Evolutionary conservation across 106 monocot genomes (phyloP).

Genomic region (Apostasia ramifera): DNA sequence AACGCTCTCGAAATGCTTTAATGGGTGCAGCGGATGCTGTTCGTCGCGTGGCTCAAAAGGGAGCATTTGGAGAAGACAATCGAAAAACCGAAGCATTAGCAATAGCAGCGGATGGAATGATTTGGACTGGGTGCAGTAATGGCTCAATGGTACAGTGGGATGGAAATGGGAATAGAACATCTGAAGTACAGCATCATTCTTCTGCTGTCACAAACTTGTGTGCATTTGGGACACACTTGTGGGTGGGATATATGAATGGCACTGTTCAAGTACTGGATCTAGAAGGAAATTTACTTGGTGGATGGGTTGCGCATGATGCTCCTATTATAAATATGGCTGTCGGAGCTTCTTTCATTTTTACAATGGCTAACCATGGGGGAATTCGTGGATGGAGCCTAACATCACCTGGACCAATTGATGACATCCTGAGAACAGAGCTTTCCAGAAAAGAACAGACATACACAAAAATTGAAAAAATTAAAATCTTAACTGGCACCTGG

Average conservation of each 20-base stretch:
- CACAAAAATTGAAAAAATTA: conserved; percentile 41
- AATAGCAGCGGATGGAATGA: conserved; percentile 48
- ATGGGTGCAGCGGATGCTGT: conserved; percentile 74
- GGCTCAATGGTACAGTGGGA: conserved; percentile 57
- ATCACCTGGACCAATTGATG: conserved; percentile 40
- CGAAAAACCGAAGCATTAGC: conserved; percentile 42
- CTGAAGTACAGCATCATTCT: conserved; percentile 40
- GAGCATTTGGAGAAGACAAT: conserved; percentile 50
- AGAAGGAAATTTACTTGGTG: conserved; percentile 41
- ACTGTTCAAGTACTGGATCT: conserved; percentile 45
- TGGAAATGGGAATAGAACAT: conserved; percentile 41
- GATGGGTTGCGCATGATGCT: conserved; percentile 54
- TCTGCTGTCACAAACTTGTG: conserved; percentile 41
- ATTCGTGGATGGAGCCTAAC: conserved; percentile 49
- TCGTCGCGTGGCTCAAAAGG: conserved; percentile 45
- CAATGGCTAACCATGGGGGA: conserved; percentile 63
- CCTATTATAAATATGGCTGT: conserved; percentile 47
- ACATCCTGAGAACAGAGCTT: conserved; percentile 28
- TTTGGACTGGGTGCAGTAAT: conserved; percentile 55
- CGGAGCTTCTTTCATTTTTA: conserved; percentile 39
- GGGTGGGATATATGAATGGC: conserved; percentile 55
- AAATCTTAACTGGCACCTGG: conserved; percentile 54
- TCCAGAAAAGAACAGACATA: conserved; percentile 18
- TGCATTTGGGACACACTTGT: conserved; percentile 41
- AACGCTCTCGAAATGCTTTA: conserved; percentile 54